Evolutionary conservation across 169 alveolate species (phyloP), one percentile per base, ranked within the genome.

Genomic region (Cardiosporidium cionae): DNA sequence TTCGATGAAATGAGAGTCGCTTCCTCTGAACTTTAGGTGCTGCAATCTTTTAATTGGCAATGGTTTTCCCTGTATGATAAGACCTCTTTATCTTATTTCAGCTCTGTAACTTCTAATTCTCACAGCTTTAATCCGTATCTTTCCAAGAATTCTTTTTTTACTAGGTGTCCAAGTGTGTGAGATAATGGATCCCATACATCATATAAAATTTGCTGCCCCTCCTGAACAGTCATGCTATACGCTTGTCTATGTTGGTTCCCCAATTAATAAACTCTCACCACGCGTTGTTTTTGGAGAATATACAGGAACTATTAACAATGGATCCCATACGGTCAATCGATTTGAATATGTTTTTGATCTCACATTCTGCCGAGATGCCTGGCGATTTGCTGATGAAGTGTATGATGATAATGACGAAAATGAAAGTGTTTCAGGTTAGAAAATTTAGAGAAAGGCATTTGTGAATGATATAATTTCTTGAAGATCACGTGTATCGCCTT

Each of bases 331-430:
- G n/a, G 58, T 16, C 16, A 16, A 44, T 44, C 58, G 90, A 31
- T 90, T 88, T 65, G 94, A 90, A 74, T 90, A 90, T 63, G 93
- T 85, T 63, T 90, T 90, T 71, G 94, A 89, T 58, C 79, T 90
- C 35, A 79, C 89, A 35, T 90, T 90, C 76, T 80, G 86, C 54
- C 77, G 90, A 35, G 71, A 80, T 36, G 88, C 93, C 1, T 90
- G 92, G 90, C 83, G 88, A 27, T 83, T 81, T 52, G 92, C 87
- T 1, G 90, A 85, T 32, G 80, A 82, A 36, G 88, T 84, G 25
- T 74, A 80, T 69, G 75, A 78, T 36, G 82, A 80, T 29, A 86
- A 85, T 29, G 86, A 84, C 34, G 84, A 75, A 71, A 89, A 86
- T 34, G 70, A 36, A 0, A 34, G 52, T 34, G 37, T 35, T 74